Percentiles rank a stretch among this genome's conserved stretches.
phyloP scores from a whole-genome alignment of 148 eudicot species.

The Chenopodium quinoa region DNA sequence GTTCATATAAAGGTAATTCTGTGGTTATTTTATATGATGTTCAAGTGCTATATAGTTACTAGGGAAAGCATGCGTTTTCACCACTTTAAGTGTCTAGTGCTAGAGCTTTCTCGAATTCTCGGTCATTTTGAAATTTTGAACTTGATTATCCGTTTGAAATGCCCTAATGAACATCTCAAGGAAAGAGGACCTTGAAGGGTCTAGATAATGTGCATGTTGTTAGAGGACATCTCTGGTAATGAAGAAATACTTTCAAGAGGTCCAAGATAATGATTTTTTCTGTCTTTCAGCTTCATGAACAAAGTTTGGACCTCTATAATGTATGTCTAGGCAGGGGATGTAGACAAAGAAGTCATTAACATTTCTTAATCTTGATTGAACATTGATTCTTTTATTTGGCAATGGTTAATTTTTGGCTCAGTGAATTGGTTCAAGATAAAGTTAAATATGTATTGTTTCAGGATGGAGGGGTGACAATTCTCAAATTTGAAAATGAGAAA shows the following conservation, averaged over 20 bases:
- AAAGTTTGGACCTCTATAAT: background rate
- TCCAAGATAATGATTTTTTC: background rate
- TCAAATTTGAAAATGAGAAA: constrained; percentile 72
- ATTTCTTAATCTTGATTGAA: background rate
- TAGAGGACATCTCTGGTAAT: background rate
- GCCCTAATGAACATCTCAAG: background rate
- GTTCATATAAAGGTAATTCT: constrained; percentile 81
- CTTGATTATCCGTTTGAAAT: background rate
- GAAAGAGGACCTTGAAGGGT: background rate
- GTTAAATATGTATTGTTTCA: constrained; percentile 21
- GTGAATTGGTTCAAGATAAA: background rate
- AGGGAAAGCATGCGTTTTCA: background rate
- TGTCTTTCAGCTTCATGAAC: background rate
- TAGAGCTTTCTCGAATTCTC: background rate
- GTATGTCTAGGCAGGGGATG: background rate
- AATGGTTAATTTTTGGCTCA: background rate
- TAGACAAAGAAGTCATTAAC: background rate
- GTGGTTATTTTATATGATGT: background rate
- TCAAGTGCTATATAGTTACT: background rate
- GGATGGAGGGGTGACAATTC: constrained; percentile 88
- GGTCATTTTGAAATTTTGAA: too few species aligned
- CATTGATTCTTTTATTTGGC: background rate
- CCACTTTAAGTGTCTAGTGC: background rate
- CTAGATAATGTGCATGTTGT: background rate
- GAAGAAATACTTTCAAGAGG: background rate